Evolutionary conservation across 2,329 filamentous ascomycete genomes (phyloP), one percentile per base, ranked within the genome.

Genomic region (Huntiella abstrusa): DNA sequence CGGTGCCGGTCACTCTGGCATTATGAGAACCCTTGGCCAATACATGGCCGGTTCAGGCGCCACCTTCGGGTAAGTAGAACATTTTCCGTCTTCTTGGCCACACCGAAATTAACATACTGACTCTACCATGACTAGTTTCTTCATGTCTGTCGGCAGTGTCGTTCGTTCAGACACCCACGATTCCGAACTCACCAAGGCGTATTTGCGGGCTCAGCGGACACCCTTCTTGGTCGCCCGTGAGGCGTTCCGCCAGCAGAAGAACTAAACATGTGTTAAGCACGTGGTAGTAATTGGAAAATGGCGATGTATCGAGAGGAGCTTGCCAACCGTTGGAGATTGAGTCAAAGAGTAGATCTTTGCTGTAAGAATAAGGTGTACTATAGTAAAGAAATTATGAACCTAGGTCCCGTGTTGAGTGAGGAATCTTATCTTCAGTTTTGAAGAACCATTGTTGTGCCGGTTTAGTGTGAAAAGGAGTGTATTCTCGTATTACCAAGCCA

Each of bases 121-220:
- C 41, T 32, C 36, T 32, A n/a, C 8, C 16, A 3, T 2, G 8
- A 46, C 15, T 52, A 79, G 75, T 17, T 95, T 96, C 67, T 98
- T 98, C 72, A 98, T 98, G 91, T 88, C 84, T 49, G 94, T 98
- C 55, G 91, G 91, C 55, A 94, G 85, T 55, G 87, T 93, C 39
- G 95, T 98, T 57, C 82, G 91, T 59, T 87, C 85, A 50, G 91
- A 98, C 56, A 77, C 83, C 53, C 83, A 84, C 38, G 77, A 81
- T 34, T 78, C 83, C 56, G 75, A 86, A 59, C 75, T 83, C 49
- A 46, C 43, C 12, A 43, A 17, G 13, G 43, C 47, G 15, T 94
- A 88, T 65, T 73, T 76, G 54, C 75, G 75, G 60, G 77, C 83
- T 43, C 77, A 80, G 54, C 70, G 80, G 55, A 73, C 75, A 52